Conservation (phyloP, 306 rosid genomes). For the Corylus heterophylla region DNA sequence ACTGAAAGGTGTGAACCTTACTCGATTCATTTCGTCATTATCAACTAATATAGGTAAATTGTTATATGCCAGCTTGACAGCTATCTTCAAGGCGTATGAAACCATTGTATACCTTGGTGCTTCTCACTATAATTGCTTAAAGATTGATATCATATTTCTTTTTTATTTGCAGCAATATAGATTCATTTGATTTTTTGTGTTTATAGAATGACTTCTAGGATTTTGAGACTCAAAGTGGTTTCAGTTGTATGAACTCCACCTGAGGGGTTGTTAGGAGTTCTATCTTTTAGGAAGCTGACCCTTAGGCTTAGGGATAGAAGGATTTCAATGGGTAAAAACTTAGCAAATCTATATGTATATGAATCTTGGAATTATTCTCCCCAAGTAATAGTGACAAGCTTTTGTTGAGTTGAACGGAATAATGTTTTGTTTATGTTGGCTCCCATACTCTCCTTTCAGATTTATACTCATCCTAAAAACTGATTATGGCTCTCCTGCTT, state of each 20-base stretch:
- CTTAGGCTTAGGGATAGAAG: background rate
- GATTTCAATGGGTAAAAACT: background rate
- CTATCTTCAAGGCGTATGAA: background rate
- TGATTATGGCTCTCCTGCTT: background rate
- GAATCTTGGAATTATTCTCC: background rate
- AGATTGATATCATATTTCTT: background rate
- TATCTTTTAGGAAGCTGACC: background rate
- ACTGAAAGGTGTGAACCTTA: constrained; percentile 17
- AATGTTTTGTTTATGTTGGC: background rate
- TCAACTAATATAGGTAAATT: constrained; percentile 22
- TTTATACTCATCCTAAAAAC: background rate
- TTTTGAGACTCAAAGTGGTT: constrained; percentile 2
- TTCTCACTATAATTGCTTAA: background rate
- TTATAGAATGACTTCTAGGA: background rate
- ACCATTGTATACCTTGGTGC: background rate
- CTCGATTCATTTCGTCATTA: constrained; percentile 15
- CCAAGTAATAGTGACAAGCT: background rate
- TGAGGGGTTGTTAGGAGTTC: background rate
- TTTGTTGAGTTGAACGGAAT: background rate
- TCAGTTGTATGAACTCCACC: background rate
- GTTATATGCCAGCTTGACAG: background rate
- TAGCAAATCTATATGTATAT: background rate
- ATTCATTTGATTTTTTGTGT: background rate
- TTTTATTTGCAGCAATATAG: background rate
- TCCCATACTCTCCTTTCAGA: background rate